Evolutionary conservation across 352 stramenopile genomes (phyloP), one percentile per base, ranked within the genome.

Genomic region (Pythium apleroticum): DNA sequence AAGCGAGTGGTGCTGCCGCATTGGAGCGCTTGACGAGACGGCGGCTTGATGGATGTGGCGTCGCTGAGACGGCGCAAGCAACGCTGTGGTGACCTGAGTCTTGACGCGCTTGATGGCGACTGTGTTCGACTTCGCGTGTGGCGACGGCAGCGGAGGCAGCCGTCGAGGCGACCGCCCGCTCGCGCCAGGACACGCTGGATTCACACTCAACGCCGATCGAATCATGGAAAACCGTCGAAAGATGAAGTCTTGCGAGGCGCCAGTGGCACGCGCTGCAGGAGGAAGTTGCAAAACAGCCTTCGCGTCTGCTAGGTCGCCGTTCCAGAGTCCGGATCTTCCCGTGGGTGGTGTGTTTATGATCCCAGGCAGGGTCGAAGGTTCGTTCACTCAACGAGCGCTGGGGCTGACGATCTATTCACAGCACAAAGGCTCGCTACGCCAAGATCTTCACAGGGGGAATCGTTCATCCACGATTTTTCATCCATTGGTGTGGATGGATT

Each of bases 1-100:
- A 20, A 79, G 61, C 6, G 65, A 63, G 30, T 30, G 60, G 31
- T 58, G 55, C 46, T 49, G 41, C 7, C 41, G n/a, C 41, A 49
- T 49, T 19, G 20, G 41, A 28, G 41, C 4, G 8, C n/a, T 49
- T 22, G 19, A 9, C 30, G 30, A 49, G 20, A 28, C 41, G 15
- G 41, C 8, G 17, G 4, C 20, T 15, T 11, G 19, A 6, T 22
- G 41, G 3, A 2, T 22, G 7, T 22, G 2, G 41, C 20, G 41
- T 27, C 20, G 1, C 19, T 49, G 41, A 49, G 41, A 49, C 20
- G 41, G 10, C n/a, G 41, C 39, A 48, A 7, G 30, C 30, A 9
- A 17, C 2, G 8, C 33, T 17, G 33, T 39, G 4, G 33, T 15
- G 33, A 11, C 20, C 11, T 49, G 41, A 27, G 41, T n/a, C 17